These are phyloP conservation scores for Platanthera guangdongensis DNA, from an alignment of 106 monocot genomes.

Conservation along the genomic window DNA sequence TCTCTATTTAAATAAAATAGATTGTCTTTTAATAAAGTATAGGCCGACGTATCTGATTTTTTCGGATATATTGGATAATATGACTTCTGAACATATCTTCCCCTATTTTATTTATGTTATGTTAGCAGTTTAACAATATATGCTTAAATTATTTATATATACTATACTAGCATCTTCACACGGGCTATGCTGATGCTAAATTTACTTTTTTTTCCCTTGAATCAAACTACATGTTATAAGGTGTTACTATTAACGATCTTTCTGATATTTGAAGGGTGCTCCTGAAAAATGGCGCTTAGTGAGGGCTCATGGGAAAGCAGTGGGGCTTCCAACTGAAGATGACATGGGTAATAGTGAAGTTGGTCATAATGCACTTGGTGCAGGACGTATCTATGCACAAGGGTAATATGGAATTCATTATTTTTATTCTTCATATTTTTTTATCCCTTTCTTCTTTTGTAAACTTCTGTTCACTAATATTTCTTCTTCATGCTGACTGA, in stretches of 20 bases:
- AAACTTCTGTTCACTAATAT: background rate
- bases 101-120: no score
- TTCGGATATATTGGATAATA: no score
- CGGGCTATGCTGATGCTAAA: no score
- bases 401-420: conserved; percentile 36
- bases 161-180: no score
- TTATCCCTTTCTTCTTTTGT: background rate
- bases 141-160: no score
- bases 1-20: no score
- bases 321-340: conserved; percentile 86
- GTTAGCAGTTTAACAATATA: no score
- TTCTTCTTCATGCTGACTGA: background rate
- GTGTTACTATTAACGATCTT: background rate
- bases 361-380: conserved; percentile 89
- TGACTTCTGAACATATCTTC: no score
- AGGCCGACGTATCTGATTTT: no score
- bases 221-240: no score
- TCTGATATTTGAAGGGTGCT: conserved; percentile 38
- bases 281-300: conserved; percentile 75
- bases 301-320: conserved; percentile 82
- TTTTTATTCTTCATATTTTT: background rate
- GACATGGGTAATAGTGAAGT: conserved; percentile 99
- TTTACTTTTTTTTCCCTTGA: no score
- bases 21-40: no score
- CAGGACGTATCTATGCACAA: conserved; percentile 85